Base-by-base conservation (phyloP, 2,329 filamentous ascomycete genomes). In the Xylaria sp. region DNA sequence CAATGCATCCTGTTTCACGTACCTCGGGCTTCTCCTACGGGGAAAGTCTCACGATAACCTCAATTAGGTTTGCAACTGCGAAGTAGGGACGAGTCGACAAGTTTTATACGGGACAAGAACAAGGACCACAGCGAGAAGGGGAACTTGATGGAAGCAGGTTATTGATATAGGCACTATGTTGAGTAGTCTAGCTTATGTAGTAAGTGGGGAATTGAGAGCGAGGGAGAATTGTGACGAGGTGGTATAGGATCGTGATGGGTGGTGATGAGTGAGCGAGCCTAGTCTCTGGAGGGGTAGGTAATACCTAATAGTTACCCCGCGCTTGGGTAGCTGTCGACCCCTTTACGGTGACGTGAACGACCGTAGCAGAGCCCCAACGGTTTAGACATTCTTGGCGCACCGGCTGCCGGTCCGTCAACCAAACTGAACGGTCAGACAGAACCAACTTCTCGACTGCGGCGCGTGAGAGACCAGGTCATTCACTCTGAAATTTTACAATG, bases 11-110 rank as follows among this genome's bases (percentile, higher is more conserved):
- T 25, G 34, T 63, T 52, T 39, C 56, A 66, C 67, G 25, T 69
- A 68, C 68, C 68, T 65, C 5, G 23, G 32, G 63, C 46, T 60
- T 30, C 8, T 45, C 53, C 30, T 56, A 41, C 59, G 3, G 23
- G 34, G 56, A 53, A 7, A 48, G 55, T 63, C 59, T 48, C 60
- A 65, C 60, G 58, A 65, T 61, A 34, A 34, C 39, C 58, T 43
- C n/a, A 60, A 57, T 48, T 15, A 15, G 45, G 52, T 20, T 30
- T 13, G 43, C 10, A 48, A 20, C 53, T 30, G 20, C 23, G 18
- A 52, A 63, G 20, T 13, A 43, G 32, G 23, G 25, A 41, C 30
- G 50, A 55, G 36, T 43, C 34, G 52, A 25, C 18, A 15, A 57
- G 6, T 30, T 25, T 18, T n/a, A 12, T 3, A n/a, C 36, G 23